Base-by-base conservation (phyloP, 2,329 filamentous ascomycete genomes). In the Colletotrichum gloeosporioides region DNA sequence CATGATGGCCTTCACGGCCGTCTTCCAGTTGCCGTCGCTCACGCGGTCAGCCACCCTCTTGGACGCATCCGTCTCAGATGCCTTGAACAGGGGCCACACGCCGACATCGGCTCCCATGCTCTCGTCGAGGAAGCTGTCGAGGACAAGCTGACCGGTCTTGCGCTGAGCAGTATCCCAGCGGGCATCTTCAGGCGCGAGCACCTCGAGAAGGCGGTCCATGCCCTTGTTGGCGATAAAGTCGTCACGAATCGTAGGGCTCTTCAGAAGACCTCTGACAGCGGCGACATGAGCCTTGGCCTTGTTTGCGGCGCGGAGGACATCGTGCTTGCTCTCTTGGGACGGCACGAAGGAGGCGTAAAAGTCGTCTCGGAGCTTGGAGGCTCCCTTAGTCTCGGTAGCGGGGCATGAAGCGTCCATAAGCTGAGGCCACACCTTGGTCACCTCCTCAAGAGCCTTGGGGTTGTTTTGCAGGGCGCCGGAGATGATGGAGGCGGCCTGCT, bases 121-220 rank as follows among this genome's bases (percentile, higher is more conserved):
- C 77, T 89, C 88, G 80, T 94, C 92, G n/a, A 94, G 84, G 80
- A 94, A 94, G 76, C 88, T 92, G 80, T 94, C 93, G 39, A 90
- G 86, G 32, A 93, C 87, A 72, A 94, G 86, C 76, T 91, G 87
- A 3, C 89, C 91, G 29, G 90, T 88, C 80, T 89, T 91, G 74
- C 87, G 87, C 80, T 90, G 87, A 8, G 90, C 88, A 2, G 84
- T 80, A 16, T 87, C 87, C 86, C 91, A 91, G 31, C 87, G 85
- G 6, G 85, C 82, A n/a, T 84, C 87, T 29, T 87, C 83, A 10
- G 84, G 86, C 5, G 86, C 79, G 44, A 93, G 87, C 8, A 92
- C 86, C 59, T 88, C 86, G 16, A 92, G 85, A 8, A 93, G 84
- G 36, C 87, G 85, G 31, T 84, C 83, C 87, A 93, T 91, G 25